These are phyloP conservation scores for Rhodotorula mucilaginosa DNA, from an alignment of 1,284 basidiomycete genomes.

Conservation along the genomic window DNA sequence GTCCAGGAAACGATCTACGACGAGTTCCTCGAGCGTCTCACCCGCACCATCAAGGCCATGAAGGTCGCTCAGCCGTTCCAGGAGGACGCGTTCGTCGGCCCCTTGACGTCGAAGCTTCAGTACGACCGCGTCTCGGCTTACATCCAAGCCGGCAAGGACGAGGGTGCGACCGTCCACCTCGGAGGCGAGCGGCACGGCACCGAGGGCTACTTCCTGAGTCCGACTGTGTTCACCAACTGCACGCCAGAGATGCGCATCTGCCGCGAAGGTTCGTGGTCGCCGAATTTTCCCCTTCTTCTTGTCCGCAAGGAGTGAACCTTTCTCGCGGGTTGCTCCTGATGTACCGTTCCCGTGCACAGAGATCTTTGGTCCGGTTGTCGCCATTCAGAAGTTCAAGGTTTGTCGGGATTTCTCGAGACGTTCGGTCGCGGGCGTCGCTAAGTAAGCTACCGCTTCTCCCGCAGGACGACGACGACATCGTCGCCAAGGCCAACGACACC, in stretches of 20 bases:
- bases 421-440: conserved; percentile 41
- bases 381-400: conserved; percentile 52
- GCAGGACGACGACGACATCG: conserved; percentile 54
- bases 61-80: conserved; percentile 79
- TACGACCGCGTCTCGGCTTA: conserved; percentile 75
- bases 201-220: conserved; percentile 61
- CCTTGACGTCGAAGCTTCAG: conserved; percentile 69
- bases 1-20: conserved; percentile 74
- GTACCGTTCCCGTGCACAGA: not conserved
- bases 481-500: conserved; percentile 73
- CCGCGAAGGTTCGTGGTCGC: conserved; percentile 71
- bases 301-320: not conserved
- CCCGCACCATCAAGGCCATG: conserved; percentile 57
- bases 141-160: conserved; percentile 76
- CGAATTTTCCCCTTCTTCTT: not conserved
- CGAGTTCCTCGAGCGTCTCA: conserved; percentile 62
- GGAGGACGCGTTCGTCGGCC: conserved; percentile 70
- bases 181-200: conserved; percentile 73
- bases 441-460: not conserved
- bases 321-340: not conserved
- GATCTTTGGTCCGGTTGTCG: conserved; percentile 67
- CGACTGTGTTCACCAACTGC: conserved; percentile 82
- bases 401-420: conserved; percentile 53
- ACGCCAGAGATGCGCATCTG: conserved; percentile 78
- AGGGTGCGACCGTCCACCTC: conserved; percentile 72